These are phyloP conservation scores for Melocanna baccifera DNA, from an alignment of 176 grass and related monocot genomes.

Conservation along the genomic window DNA sequence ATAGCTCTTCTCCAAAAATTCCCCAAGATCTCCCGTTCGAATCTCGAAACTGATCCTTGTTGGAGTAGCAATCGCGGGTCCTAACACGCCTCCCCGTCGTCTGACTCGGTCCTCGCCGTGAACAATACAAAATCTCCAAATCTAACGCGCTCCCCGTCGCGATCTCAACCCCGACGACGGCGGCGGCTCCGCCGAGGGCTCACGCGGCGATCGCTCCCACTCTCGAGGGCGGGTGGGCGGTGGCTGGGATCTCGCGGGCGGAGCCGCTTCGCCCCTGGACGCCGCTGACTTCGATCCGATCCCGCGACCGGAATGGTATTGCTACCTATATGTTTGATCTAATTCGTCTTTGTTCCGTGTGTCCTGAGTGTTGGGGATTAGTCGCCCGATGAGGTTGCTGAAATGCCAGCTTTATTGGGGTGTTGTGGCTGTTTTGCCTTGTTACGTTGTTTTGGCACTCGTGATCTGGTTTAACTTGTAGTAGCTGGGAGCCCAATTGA, in stretches of 20 bases:
- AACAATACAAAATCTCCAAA: background rate
- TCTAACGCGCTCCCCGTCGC: no score
- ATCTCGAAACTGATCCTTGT: no score
- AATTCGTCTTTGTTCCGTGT: background rate
- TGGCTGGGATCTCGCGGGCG: slow-evolving; percentile 8
- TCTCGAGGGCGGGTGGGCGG: background rate
- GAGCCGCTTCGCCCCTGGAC: background rate
- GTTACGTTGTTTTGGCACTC: background rate
- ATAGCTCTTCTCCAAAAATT: no score
- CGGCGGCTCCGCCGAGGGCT: background rate
- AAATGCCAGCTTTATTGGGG: background rate
- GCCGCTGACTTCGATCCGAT: slow-evolving; percentile 8
- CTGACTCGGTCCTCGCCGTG: no score
- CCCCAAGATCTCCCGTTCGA: no score
- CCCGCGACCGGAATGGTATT: slow-evolving; percentile 23
- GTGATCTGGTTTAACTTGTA: slow-evolving; percentile 2
- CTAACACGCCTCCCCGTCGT: no score
- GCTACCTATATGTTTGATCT: background rate
- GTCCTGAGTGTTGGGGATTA: background rate
- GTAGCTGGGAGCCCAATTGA: background rate
- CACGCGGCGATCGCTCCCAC: background rate
- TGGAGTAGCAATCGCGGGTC: no score
- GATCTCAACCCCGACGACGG: background rate
- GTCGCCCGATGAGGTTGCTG: background rate
- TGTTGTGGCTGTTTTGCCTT: background rate